phyloP scores from a whole-genome alignment of 371 early-diverging fungal genomes.

The Encephalitozoon hellem region DNA sequence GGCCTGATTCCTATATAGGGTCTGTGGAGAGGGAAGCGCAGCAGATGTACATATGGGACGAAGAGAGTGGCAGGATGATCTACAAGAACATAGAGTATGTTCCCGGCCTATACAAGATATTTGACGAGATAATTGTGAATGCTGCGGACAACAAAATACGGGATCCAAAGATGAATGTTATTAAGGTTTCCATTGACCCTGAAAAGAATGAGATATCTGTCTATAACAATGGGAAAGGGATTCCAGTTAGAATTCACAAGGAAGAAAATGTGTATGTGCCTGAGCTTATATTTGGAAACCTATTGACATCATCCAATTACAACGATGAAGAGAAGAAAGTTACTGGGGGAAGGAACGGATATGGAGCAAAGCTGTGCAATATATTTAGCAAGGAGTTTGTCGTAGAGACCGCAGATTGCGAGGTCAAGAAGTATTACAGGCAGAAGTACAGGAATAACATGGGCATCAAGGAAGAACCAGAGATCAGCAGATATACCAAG shows the following conservation, averaged over 20 bases:
- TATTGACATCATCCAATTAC: slow-evolving; percentile 94
- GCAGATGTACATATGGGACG: slow-evolving; percentile 76
- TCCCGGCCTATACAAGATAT: slow-evolving; percentile 96
- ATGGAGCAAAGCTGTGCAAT: slow-evolving; percentile 97
- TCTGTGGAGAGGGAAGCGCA: slow-evolving; percentile 75
- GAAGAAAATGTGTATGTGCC: slow-evolving; percentile 89
- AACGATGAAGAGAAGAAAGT: slow-evolving; percentile 93
- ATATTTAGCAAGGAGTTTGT: slow-evolving; percentile 89
- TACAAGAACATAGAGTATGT: slow-evolving; percentile 71
- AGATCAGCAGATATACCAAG: slow-evolving; percentile 43
- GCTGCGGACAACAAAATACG: slow-evolving; percentile 71
- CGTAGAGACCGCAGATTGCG: slow-evolving; percentile 82
- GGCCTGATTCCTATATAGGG: slow-evolving; percentile 98
- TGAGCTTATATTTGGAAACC: slow-evolving; percentile 95
- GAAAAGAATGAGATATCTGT: slow-evolving; percentile 75
- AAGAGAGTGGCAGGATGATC: slow-evolving; percentile 63
- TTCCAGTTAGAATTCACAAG: slow-evolving; percentile 86
- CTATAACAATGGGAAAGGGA: slow-evolving; percentile 89
- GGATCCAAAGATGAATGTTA: slow-evolving; percentile 76
- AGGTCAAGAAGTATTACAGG: slow-evolving; percentile 65
- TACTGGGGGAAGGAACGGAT: slow-evolving; percentile 97
- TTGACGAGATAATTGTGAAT: slow-evolving; percentile 98
- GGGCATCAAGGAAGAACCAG: slow-evolving; percentile 50
- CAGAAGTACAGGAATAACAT: slow-evolving; percentile 62
- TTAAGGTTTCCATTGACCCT: slow-evolving; percentile 80